Percentiles rank a stretch among this genome's conserved stretches.
phyloP scores from a whole-genome alignment of 768 basidiomycete genomes.

The Lactarius pseudohatsudake region DNA sequence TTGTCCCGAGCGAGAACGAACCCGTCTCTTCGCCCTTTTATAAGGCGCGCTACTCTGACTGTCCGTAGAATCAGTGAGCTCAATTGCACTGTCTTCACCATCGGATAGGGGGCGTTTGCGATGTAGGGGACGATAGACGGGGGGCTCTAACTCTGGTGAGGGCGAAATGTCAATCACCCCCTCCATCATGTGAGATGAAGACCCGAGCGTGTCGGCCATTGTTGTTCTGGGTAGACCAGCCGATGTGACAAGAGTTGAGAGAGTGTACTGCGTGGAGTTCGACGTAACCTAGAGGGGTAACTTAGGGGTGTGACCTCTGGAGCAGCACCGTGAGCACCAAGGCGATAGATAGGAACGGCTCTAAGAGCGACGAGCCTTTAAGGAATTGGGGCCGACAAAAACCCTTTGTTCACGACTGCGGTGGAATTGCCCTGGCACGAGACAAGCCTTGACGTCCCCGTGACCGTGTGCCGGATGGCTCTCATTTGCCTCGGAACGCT shows the following conservation, averaged over 20 bases:
- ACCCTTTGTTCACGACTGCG: not conserved
- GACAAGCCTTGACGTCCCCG: not conserved
- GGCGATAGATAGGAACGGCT: not conserved
- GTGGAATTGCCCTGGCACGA: not conserved
- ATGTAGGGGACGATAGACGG: slow-evolving; percentile 16
- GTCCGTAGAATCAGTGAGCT: slow-evolving; percentile 52
- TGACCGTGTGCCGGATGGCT: not conserved
- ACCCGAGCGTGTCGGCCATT: not conserved
- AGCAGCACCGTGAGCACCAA: not conserved
- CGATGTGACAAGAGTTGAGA: not conserved
- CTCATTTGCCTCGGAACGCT: no score
- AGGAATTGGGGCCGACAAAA: not conserved
- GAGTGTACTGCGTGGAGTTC: not conserved
- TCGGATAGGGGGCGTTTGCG: slow-evolving; percentile 26
- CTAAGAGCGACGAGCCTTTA: not conserved
- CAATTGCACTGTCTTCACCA: slow-evolving; percentile 41
- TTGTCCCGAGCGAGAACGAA: not conserved
- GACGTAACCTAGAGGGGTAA: not conserved
- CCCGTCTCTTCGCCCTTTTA: slow-evolving; percentile 17
- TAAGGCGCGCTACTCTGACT: slow-evolving; percentile 31
- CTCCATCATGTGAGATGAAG: slow-evolving; percentile 12
- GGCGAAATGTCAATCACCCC: slow-evolving; percentile 28
- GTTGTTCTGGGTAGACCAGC: not conserved
- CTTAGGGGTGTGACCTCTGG: not conserved
- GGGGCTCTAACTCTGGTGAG: slow-evolving; percentile 20